Base-by-base conservation (phyloP, 169 alveolate species). In the Eimeria tenella region DNA sequence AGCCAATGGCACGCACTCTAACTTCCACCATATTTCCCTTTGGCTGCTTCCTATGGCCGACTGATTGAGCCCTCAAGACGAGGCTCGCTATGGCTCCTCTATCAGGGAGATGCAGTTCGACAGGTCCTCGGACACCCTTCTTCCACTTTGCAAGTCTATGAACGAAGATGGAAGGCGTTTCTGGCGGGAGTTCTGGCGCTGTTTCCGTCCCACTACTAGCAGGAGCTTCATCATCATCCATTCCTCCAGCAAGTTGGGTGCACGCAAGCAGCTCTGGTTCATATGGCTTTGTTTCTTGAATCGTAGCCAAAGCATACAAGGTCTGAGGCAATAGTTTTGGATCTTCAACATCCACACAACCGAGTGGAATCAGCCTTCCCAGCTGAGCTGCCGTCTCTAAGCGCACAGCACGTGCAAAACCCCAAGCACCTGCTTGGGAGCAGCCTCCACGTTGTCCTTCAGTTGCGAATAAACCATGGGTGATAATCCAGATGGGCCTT, bases 1-100 rank as follows among this genome's bases (percentile, higher is more conserved):
- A 93, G 55, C 98, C 98, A 17, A 96, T 95, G 17, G 97, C 97
- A 11, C 96, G 96, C 42, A 96, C 96, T 42, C 97, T 97, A 53
- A 96, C 70, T 83, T 96, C 96, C 49, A 84, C 95, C 73, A 83
- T 91, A 23, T 83, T 75, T 5, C 93, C 81, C 60, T 68, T 58
- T 17, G 96, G 96, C 53, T 70, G 93, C 11, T 42, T 19, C 31
- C 96, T 52, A 58, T 84, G 73, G 56, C 93, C 95, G 62, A 21
- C 74, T 53, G 96, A 49, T 92, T 68, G 89, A 4, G 96, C 93
- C 71, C 95, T 19, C 81, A 91, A 62, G 13, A n/a, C 65, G 5
- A 94, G 96, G 74, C 91, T 94, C 11, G 95, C 70, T 42, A 94
- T 74, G 56, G 96, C 93, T 7, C 96, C 96, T 7, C 96, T 83